phyloP scores from a whole-genome alignment of 2,329 filamentous ascomycete species.

The Aspergillus niger region DNA sequence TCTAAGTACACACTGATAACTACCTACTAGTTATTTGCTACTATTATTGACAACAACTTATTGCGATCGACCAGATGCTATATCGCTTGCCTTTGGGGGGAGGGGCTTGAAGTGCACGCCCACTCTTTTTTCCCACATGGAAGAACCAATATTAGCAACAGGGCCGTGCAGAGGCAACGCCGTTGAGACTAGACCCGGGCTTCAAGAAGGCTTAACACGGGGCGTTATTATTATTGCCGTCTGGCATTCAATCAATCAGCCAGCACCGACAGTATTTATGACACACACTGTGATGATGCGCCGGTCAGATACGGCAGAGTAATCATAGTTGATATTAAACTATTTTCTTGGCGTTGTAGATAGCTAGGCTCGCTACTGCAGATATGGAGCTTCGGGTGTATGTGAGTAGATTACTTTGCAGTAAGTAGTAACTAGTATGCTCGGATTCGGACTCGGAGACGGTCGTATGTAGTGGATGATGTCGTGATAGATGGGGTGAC shows the following conservation, averaged over 20 bases:
- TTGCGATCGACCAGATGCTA: slow-evolving; percentile 19
- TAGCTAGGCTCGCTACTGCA: not conserved
- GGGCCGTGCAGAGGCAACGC: slow-evolving; percentile 18
- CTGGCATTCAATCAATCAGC: too few relatives aligned
- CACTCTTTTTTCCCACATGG: slow-evolving; percentile 15
- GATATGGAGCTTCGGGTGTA: too few relatives aligned
- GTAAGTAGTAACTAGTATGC: not conserved
- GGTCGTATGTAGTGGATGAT: not conserved
- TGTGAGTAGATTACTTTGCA: too few relatives aligned
- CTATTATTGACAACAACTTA: slow-evolving; percentile 7
- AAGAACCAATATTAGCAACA: slow-evolving; percentile 18
- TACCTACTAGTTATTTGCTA: not conserved
- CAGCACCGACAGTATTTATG: not conserved
- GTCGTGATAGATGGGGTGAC: not conserved
- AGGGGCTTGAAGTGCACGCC: slow-evolving; percentile 9
- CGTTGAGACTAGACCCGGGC: slow-evolving; percentile 5
- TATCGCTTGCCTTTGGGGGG: slow-evolving; percentile 19
- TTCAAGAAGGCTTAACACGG: not conserved
- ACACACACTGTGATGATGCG: not conserved
- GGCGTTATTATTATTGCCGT: not conserved
- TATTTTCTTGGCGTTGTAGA: not conserved
- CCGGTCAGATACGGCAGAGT: not conserved
- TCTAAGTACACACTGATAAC: not conserved
- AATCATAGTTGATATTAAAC: slow-evolving; percentile 4
- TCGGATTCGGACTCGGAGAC: not conserved